Evolutionary conservation across 2,329 filamentous ascomycete genomes (phyloP), one percentile per base, ranked within the genome.

Genomic region (Penicillium sp.): DNA sequence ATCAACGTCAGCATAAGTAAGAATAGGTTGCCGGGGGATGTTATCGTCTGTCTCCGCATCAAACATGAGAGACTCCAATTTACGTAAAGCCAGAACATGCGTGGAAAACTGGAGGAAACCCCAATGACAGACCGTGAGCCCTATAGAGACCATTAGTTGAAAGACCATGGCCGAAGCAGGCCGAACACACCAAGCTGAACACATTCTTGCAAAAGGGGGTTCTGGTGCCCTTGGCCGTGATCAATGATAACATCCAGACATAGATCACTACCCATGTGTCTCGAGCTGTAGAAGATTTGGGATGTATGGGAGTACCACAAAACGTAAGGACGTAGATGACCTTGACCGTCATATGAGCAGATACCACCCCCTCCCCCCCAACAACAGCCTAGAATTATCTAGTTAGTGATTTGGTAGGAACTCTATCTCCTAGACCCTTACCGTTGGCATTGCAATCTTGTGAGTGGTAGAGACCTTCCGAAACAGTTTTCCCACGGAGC

Each of bases 201-300:
- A 90, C 74, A 53, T 85, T 80, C 63, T 84, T 84, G 75, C 90
- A 90, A 48, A 85, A 82, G 1, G 88, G 88, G 3, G 90, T 85
- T 0, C 82, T 83, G 27, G 29, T 31, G 11, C 70, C 87, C 84
- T 8, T 10, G 11, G 86, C 85, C 54, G 90, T 84, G 50, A 89
- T 67, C 78, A 84, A 88, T 1, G 85, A 83, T 7, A 86, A 57
- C 7, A 83, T 63, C 83, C 19, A 84, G 1, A 78, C 66, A 10
- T 82, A 80, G 33, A 90, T 81, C 5, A 57, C 76, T 9, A 82
- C 63, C 88, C 88, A 90, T 5, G 77, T 76, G 1, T 77, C 67
- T 60, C 79, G 81, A 5, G 82, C 80, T 0, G 75, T 51, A 46
- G 74, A 71, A 24, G 77, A 83, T 46, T 74, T 29, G 75, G 56